These are phyloP conservation scores for Picochlorum sp. DNA, from an alignment of 139 green algal genomes.

Conservation along the genomic window DNA sequence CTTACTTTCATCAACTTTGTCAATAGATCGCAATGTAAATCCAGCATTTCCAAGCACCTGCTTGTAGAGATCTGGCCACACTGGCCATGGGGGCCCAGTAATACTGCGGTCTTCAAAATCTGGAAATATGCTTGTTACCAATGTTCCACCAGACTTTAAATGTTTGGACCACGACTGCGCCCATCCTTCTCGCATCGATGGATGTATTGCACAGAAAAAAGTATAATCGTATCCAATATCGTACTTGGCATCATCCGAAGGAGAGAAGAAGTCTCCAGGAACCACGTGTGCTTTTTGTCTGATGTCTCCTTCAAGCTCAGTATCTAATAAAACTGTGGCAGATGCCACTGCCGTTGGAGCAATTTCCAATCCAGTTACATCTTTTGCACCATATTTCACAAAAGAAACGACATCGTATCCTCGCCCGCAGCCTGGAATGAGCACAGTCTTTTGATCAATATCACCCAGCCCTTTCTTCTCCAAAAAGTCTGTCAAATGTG, in stretches of 20 bases:
- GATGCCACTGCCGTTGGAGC: conserved; percentile 13
- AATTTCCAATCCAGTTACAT: conserved; percentile 32
- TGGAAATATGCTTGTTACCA: conserved; percentile 53
- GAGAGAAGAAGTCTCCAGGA: conserved; percentile 37
- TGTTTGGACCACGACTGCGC: conserved; percentile 26
- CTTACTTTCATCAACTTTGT: conserved; percentile 20
- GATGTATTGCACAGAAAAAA: conserved; percentile 57
- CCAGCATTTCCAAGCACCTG: conserved; percentile 25
- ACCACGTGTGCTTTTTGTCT: background rate
- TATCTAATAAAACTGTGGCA: background rate
- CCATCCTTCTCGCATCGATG: conserved; percentile 36
- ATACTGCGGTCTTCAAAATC: conserved; percentile 15
- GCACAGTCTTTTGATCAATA: conserved; percentile 7
- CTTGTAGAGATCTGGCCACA: conserved; percentile 36
- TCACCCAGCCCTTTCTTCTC: background rate
- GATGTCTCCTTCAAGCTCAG: background rate
- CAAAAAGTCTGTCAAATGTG: background rate
- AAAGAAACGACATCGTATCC: conserved; percentile 44
- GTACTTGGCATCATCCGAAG: background rate
- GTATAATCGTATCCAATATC: conserved; percentile 61
- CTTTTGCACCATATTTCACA: conserved; percentile 7
- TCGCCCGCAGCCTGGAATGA: conserved; percentile 38
- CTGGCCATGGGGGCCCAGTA: conserved; percentile 40
- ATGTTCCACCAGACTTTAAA: conserved; percentile 27
- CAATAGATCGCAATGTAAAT: conserved; percentile 21